Evolutionary conservation across 2,329 filamentous ascomycete genomes (phyloP).

Genomic region (Cladobotryum protrusum): DNA sequence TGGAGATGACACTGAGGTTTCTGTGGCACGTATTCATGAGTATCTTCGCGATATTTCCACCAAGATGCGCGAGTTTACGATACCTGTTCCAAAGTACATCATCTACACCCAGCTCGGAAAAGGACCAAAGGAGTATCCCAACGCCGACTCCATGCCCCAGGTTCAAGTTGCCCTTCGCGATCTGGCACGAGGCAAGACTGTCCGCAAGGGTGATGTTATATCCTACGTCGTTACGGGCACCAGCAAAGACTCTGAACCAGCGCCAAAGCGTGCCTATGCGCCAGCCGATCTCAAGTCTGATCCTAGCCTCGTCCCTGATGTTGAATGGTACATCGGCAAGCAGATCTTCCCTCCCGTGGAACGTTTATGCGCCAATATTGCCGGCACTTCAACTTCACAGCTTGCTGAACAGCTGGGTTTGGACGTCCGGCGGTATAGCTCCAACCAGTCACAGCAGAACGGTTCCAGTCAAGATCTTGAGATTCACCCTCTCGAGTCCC

Average conservation of each 20-base stretch:
- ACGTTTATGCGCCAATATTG: conserved; percentile 92
- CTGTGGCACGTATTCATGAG: conserved; percentile 86
- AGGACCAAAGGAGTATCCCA: conserved; percentile 86
- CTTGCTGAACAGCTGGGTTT: conserved; percentile 91
- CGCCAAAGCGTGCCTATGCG: conserved; percentile 84
- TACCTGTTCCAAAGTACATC: conserved; percentile 83
- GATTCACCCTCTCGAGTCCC: conserved; percentile 87
- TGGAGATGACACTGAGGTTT: conserved; percentile 82
- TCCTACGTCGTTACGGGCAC: conserved; percentile 88
- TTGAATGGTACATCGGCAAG: conserved; percentile 98
- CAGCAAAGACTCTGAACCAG: conserved; percentile 56
- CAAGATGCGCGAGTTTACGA: conserved; percentile 75
- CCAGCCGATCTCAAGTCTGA: conserved; percentile 76
- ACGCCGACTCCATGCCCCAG: conserved; percentile 90
- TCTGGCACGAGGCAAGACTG: conserved; percentile 74
- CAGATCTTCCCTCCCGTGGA: conserved; percentile 98
- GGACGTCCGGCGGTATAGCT: conserved; percentile 77
- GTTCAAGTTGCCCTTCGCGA: conserved; percentile 92
- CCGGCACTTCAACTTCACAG: conserved; percentile 81
- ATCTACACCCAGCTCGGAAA: conserved; percentile 98
- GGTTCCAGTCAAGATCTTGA: conserved; percentile 56
- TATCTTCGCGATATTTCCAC: conserved; percentile 77
- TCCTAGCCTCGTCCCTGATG: conserved; percentile 71
- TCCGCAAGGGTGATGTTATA: conserved; percentile 93
- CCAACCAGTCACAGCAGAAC: conserved; percentile 38